Conservation (phyloP, 805 yeast genomes). For the Yarrowia bubula region DNA sequence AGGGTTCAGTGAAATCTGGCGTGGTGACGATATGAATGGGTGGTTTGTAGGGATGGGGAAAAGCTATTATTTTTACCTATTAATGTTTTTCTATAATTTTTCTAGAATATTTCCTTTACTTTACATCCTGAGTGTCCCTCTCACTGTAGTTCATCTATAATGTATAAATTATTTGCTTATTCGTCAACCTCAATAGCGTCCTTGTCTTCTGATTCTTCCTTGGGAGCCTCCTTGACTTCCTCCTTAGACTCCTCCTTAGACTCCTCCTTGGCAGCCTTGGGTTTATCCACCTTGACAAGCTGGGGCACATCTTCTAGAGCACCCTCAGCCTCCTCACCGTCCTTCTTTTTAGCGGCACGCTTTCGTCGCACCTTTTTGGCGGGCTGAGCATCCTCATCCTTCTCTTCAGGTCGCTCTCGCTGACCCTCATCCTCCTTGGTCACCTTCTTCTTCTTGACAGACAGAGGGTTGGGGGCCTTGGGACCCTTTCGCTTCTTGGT, state of each 20-base stretch:
- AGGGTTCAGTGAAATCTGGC: neutral
- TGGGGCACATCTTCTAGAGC: neutral
- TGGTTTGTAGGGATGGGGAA: no score
- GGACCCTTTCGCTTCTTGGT: slow-evolving; percentile 49
- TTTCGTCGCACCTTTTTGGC: slow-evolving; percentile 29
- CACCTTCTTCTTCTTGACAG: slow-evolving; percentile 71
- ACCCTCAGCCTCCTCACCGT: slow-evolving; percentile 19
- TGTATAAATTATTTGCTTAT: slow-evolving; percentile 15
- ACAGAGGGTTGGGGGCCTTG: slow-evolving; percentile 85
- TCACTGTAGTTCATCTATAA: neutral
- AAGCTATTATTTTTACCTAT: no score
- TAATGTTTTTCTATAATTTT: no score
- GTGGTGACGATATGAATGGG: neutral
- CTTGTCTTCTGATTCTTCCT: neutral
- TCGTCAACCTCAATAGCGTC: slow-evolving; percentile 1
- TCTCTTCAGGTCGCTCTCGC: slow-evolving; percentile 12
- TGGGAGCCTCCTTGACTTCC: neutral
- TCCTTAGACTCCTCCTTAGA: neutral
- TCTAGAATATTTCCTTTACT: no score
- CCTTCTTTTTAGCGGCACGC: slow-evolving; percentile 31
- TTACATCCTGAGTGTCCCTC: no score
- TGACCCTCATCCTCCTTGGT: slow-evolving; percentile 25
- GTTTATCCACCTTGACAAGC: neutral
- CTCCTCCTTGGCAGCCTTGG: neutral
- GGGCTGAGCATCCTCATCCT: neutral